Evolutionary conservation across 805 yeast genomes (phyloP).

Genomic region (Wickerhamomyces rabaulensis): DNA sequence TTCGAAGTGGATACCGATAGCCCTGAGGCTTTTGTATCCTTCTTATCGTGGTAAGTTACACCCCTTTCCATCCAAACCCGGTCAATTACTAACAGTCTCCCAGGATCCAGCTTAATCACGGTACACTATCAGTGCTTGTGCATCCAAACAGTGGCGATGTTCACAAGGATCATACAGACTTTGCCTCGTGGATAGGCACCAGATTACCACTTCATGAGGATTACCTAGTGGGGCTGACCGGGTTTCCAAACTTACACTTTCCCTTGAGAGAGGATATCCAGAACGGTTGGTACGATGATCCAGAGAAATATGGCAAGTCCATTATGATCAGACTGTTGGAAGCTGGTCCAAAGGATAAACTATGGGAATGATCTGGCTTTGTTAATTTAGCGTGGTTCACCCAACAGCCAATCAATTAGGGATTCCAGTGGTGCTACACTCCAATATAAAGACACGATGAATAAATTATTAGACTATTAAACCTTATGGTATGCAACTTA

Average conservation of each 20-base stretch:
- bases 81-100: background rate
- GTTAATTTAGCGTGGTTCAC: too few species aligned
- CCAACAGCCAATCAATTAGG: background rate
- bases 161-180: slow-evolving; percentile 40
- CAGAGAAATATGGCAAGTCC: slow-evolving; percentile 3
- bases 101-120: slow-evolving; percentile 42
- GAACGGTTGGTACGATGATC: slow-evolving; percentile 9
- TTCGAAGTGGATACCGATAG: slow-evolving; percentile 45
- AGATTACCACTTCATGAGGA: slow-evolving; percentile 22
- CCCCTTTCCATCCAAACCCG: background rate
- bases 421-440: too few species aligned
- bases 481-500: too few species aligned
- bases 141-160: slow-evolving; percentile 43
- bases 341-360: slow-evolving; percentile 4
- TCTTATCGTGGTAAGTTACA: slow-evolving; percentile 34
- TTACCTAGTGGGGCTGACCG: background rate
- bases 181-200: slow-evolving; percentile 50
- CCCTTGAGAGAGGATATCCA: slow-evolving; percentile 10
- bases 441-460: background rate
- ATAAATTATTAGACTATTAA: background rate
- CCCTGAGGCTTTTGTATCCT: slow-evolving; percentile 34
- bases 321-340: slow-evolving; percentile 12
- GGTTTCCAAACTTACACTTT: slow-evolving; percentile 10
- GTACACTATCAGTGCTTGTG: slow-evolving; percentile 42
- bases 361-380: slow-evolving; percentile 3